Base-by-base conservation (phyloP, 148 eudicot species). In the Nepenthes mirabilis region DNA sequence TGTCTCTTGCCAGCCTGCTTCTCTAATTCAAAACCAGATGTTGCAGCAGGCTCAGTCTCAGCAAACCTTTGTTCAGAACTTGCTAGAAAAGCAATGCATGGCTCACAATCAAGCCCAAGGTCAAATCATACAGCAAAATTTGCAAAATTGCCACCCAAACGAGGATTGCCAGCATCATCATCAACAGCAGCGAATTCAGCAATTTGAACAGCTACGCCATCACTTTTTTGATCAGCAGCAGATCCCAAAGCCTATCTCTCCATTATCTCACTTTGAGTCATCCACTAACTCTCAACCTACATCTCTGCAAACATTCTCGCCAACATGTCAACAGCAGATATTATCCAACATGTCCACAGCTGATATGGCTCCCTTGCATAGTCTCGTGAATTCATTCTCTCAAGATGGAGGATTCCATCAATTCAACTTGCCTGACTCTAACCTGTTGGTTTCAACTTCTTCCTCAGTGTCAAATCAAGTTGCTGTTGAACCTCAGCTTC, bases 371-470 rank as follows among this genome's bases (percentile, higher is more conserved):
- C 82, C 90, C 35, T 67, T 78, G 63, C 87, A 80, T 33, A 73
- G 78, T 66, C 64, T 84, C 35, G 55, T 87, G 74, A 77, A 82
- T 54, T 81, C 95, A 53, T 81, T 84, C 68, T 75, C 90, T 36
- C 83, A 78, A 43, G 88, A 75, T 52, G 88, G 79, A 36, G 64
- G 76, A 43, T 74, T 88, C 52, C 84, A 73, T 36, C 77, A 83
- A 47, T 71, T 82, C 52, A 76, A 70, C 58, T 63, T 84, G 66
- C 77, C 80, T 43, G 69, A 66, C 43, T 62, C 80, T 61, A 74
- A 71, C 65, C 51, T 83, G 14, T 36, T 83, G 52, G 73, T 76
- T 52, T 63, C 66, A 63, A 75, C 84, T 48, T 59, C 83, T 65
- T 80, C 85, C 51, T 75, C 79, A 69, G 75, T 37, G 7, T 37